Evolutionary conservation across 73 alveolate genomes (phyloP).

Genomic region (Tetrahymena borealis): DNA sequence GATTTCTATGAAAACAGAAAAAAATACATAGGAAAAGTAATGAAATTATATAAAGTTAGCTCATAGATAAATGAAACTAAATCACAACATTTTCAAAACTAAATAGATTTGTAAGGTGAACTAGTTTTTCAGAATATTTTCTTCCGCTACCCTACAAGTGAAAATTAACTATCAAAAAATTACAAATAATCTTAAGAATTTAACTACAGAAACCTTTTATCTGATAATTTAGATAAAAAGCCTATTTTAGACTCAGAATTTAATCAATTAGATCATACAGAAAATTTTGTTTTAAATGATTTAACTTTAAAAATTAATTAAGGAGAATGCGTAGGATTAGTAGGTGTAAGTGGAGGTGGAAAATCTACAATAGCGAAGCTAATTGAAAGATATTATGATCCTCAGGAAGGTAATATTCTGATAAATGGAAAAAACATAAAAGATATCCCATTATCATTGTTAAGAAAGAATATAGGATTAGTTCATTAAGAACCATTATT

Average conservation of each 20-base stretch:
- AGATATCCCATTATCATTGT: slow-evolving; percentile 35
- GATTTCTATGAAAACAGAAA: not conserved
- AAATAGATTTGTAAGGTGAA: not conserved
- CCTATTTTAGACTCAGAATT: not conserved
- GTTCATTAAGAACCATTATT: slow-evolving; percentile 81
- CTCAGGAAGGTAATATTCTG: slow-evolving; percentile 48
- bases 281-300: slow-evolving; percentile 27
- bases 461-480: slow-evolving; percentile 45
- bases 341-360: slow-evolving; percentile 91
- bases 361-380: slow-evolving; percentile 75
- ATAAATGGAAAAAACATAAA: slow-evolving; percentile 52
- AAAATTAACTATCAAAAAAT: not conserved
- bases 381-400: slow-evolving; percentile 71
- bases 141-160: not conserved
- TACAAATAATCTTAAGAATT: not conserved
- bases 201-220: too few species aligned
- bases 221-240: not conserved
- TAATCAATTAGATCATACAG: slow-evolving; percentile 27
- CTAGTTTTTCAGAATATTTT: not conserved
- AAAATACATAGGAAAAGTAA: not conserved
- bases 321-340: slow-evolving; percentile 65
- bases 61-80: not conserved
- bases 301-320: slow-evolving; percentile 43
- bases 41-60: not conserved
- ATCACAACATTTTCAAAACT: not conserved